phyloP scores from a whole-genome alignment of 306 rosid genomes.

The Lablab purpureus region DNA sequence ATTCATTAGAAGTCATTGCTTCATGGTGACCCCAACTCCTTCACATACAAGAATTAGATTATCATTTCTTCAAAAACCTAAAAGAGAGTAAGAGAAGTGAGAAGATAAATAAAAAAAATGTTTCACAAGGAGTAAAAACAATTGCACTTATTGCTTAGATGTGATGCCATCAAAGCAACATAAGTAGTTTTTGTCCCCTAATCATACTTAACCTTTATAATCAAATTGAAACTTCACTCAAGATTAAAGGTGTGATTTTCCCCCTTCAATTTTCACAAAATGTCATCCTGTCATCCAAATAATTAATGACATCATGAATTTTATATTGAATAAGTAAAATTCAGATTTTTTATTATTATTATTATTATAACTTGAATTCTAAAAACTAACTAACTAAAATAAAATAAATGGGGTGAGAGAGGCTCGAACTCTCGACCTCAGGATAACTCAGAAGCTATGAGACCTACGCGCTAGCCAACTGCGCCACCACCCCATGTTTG shows the following conservation, averaged over 20 bases:
- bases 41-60: background rate
- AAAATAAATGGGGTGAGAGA: constrained; percentile 60
- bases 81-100: background rate
- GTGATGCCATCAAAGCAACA: constrained; percentile 2
- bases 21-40: no score
- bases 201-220: background rate
- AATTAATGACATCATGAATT: background rate
- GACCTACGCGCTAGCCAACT: constrained; percentile 59
- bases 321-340: background rate
- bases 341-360: no score
- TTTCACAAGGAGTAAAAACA: background rate
- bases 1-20: no score
- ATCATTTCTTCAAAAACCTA: background rate
- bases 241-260: background rate
- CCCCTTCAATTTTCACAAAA: no score
- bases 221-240: constrained; percentile 2
- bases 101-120: background rate
- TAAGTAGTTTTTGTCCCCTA: background rate
- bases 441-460: constrained; percentile 45
- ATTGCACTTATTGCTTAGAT: background rate
- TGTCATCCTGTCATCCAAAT: background rate
- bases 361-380: no score
- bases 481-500: constrained; percentile 41
- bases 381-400: no score
- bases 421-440: constrained; percentile 56